phyloP scores from a whole-genome alignment of 352 stramenopile species.

The Phytophthora meadii region DNA sequence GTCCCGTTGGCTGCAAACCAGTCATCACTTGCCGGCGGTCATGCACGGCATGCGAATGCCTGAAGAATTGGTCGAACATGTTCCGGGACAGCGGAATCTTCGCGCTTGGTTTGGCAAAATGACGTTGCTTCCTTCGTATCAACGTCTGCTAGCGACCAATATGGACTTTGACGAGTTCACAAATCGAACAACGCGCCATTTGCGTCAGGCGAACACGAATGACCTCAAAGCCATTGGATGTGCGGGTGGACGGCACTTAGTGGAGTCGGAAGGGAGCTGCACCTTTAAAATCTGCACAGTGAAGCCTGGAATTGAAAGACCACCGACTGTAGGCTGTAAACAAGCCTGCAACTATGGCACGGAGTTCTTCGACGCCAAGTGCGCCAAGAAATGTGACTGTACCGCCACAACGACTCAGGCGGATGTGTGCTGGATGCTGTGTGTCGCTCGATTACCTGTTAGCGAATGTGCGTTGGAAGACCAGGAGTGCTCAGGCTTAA shows the following conservation, averaged over 20 bases:
- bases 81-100: constrained; percentile 33
- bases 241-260: constrained; percentile 44
- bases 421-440: constrained; percentile 72
- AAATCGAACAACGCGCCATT: constrained; percentile 46
- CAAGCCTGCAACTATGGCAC: constrained; percentile 50
- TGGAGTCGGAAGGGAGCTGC: constrained; percentile 48
- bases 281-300: constrained; percentile 40
- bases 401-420: constrained; percentile 30
- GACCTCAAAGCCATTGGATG: constrained; percentile 54
- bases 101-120: constrained; percentile 73
- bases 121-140: constrained; percentile 56
- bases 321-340: constrained; percentile 39
- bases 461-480: constrained; percentile 39
- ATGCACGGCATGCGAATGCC: constrained; percentile 74
- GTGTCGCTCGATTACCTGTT: constrained; percentile 33
- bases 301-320: constrained; percentile 31
- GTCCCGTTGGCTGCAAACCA: constrained; percentile 54
- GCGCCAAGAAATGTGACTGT: constrained; percentile 53
- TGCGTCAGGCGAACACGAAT: constrained; percentile 23
- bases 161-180: constrained; percentile 48
- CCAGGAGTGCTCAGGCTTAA: constrained; percentile 45
- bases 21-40: constrained; percentile 52
- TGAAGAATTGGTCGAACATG: constrained; percentile 15
- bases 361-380: constrained; percentile 46
- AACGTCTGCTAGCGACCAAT: constrained; percentile 41